These are phyloP conservation scores for Xylaria hypoxylon DNA, from an alignment of 2,329 filamentous ascomycete genomes.

Conservation along the genomic window DNA sequence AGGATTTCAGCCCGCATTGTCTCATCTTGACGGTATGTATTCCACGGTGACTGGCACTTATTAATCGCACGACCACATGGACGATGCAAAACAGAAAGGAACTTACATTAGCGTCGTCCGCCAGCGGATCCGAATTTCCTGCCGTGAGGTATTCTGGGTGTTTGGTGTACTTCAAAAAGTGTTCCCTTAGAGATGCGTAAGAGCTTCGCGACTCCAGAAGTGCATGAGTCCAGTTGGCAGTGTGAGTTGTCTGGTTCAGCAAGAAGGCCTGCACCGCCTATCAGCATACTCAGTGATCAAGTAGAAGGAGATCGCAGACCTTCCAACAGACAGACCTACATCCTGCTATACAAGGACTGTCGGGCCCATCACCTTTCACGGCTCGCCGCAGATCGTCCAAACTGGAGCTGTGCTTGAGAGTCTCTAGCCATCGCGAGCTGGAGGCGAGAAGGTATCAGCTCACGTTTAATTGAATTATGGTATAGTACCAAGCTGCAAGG, in stretches of 20 bases:
- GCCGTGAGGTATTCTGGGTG: conserved; percentile 82
- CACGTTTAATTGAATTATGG: not conserved
- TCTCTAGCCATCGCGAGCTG: conserved; percentile 76
- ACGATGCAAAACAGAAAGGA: not conserved
- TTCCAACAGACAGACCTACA: conserved; percentile 94
- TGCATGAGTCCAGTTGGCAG: conserved; percentile 74
- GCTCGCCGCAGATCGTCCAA: conserved; percentile 72
- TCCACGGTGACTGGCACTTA: conserved; percentile 82
- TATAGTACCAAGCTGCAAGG: conserved; percentile 4
- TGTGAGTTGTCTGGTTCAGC: conserved; percentile 75
- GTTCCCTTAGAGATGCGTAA: conserved; percentile 78
- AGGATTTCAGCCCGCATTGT: conserved; percentile 86
- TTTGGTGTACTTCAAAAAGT: conserved; percentile 84
- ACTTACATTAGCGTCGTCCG: conserved; percentile 75
- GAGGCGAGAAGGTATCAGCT: conserved; percentile 21
- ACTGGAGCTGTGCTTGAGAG: conserved; percentile 67
- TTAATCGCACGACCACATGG: conserved; percentile 32
- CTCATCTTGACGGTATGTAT: conserved; percentile 86
- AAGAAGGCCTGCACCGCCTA: conserved; percentile 75
- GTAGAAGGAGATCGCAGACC: conserved; percentile 56
- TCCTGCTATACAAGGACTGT: conserved; percentile 75
- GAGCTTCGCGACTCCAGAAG: conserved; percentile 76
- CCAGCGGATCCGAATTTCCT: conserved; percentile 82
- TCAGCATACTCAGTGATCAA: conserved; percentile 21
- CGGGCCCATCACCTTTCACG: conserved; percentile 69